Evolutionary conservation across 1,284 basidiomycete species (phyloP).

Genomic region (Macrocystidia cucumis): DNA sequence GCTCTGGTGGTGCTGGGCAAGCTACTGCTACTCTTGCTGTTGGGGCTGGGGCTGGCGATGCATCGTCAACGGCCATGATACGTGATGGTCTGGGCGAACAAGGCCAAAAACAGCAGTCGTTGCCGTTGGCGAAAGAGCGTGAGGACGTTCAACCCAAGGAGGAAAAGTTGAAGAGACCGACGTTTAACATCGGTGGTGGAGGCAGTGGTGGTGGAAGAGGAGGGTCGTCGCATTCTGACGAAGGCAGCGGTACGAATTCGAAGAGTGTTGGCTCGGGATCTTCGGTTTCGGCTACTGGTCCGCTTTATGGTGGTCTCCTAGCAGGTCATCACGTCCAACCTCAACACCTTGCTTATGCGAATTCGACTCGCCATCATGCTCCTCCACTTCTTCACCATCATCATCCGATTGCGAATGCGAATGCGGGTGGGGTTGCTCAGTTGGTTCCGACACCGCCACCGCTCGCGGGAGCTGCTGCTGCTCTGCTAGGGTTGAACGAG

Average conservation of each 20-base stretch:
- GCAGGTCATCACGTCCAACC: no score
- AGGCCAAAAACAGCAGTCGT: background rate
- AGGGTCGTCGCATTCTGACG: constrained; percentile 1
- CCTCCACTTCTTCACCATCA: no score
- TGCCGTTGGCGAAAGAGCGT: background rate
- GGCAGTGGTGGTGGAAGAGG: no score
- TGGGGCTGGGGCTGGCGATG: background rate
- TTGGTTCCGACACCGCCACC: background rate
- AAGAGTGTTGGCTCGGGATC: constrained; percentile 2
- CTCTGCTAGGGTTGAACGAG: no score
- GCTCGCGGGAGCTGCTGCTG: background rate
- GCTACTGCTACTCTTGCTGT: background rate
- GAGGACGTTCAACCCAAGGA: background rate
- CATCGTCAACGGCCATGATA: background rate
- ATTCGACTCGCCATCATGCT: no score
- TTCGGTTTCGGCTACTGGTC: background rate
- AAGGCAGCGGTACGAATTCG: background rate
- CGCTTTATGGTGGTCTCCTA: no score
- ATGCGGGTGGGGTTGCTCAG: background rate
- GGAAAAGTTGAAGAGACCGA: background rate
- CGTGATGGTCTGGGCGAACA: background rate
- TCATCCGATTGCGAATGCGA: background rate
- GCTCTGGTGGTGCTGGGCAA: background rate
- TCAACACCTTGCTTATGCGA: no score
- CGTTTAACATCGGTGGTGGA: constrained; percentile 1